Evolutionary conservation across 805 yeast species (phyloP).

Genomic region (Torulaspora microellipsoides): DNA sequence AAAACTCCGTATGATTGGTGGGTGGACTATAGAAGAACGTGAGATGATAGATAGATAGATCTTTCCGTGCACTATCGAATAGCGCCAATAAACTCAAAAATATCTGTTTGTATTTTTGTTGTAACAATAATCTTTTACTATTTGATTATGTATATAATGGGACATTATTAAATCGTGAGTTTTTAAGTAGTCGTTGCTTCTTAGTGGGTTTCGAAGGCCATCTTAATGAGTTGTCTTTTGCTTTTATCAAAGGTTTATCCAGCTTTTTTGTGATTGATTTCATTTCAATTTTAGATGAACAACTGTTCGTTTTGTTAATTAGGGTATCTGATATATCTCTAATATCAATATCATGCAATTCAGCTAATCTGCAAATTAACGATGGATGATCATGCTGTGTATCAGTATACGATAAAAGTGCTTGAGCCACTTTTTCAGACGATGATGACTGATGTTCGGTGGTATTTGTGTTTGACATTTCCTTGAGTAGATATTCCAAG

Average conservation of each 20-base stretch:
- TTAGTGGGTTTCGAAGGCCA: constrained; percentile 24
- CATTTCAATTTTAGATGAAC: constrained; percentile 15
- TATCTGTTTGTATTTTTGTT: too few relatives aligned
- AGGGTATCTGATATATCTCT: constrained; percentile 19
- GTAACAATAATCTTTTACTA: too few relatives aligned
- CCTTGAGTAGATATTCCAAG: constrained; percentile 4
- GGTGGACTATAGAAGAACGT: constrained; percentile 11
- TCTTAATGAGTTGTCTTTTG: constrained; percentile 16
- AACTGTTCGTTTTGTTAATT: constrained; percentile 1
- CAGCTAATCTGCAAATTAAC: constrained; percentile 13
- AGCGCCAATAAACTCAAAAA: too few relatives aligned
- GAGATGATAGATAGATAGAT: too few relatives aligned
- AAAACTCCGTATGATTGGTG: constrained; percentile 28
- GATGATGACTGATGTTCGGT: background rate
- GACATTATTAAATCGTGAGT: constrained; percentile 12
- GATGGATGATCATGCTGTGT: background rate
- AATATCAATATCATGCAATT: constrained; percentile 24
- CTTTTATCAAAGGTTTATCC: constrained; percentile 21
- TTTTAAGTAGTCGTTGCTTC: background rate
- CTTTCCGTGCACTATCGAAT: background rate
- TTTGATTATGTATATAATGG: constrained; percentile 16
- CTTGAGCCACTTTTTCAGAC: background rate
- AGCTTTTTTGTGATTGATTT: constrained; percentile 23
- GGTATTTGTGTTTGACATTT: background rate
- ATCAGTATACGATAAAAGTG: background rate